phyloP scores from a whole-genome alignment of 495 filamentous ascomycete species.

The Aspergillus funiculosus region DNA sequence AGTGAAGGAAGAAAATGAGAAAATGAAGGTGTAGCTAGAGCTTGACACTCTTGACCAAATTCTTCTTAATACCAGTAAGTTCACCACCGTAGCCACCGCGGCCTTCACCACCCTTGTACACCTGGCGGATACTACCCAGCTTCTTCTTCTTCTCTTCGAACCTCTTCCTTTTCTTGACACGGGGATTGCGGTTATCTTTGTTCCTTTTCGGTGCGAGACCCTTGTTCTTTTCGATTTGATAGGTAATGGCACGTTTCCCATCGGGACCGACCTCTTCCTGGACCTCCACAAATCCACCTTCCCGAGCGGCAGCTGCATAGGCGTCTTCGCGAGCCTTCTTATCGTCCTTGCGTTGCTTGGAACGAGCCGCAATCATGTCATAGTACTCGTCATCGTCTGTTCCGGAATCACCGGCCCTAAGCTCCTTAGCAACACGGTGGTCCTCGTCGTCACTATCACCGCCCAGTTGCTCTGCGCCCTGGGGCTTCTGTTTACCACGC shows the following conservation, averaged over 20 bases:
- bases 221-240: constrained; percentile 95
- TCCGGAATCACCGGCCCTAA: constrained; percentile 31
- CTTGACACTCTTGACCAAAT: constrained; percentile 89
- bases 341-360: constrained; percentile 63
- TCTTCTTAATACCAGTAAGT: constrained; percentile 89
- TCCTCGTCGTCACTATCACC: constrained; percentile 61
- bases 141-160: constrained; percentile 95
- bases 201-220: constrained; percentile 80
- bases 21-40: constrained; percentile 51
- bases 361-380: constrained; percentile 68
- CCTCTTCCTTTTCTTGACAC: constrained; percentile 96
- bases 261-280: constrained; percentile 60
- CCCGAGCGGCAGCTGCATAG: constrained; percentile 44
- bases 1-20: constrained; percentile 24
- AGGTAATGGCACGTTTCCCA: constrained; percentile 84
- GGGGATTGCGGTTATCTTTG: constrained; percentile 89
- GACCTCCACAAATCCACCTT: constrained; percentile 52
- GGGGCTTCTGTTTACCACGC: constrained; percentile 62
- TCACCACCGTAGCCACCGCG: constrained; percentile 88
- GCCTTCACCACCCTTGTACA: constrained; percentile 84
- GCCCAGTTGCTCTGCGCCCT: constrained; percentile 54
- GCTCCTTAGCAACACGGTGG: constrained; percentile 33
- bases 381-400: constrained; percentile 76
- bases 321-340: constrained; percentile 60
- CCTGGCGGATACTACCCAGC: constrained; percentile 69